Evolutionary conservation across 176 grass and related monocot genomes (phyloP).

Genomic region (Phoenix dactylifera): DNA sequence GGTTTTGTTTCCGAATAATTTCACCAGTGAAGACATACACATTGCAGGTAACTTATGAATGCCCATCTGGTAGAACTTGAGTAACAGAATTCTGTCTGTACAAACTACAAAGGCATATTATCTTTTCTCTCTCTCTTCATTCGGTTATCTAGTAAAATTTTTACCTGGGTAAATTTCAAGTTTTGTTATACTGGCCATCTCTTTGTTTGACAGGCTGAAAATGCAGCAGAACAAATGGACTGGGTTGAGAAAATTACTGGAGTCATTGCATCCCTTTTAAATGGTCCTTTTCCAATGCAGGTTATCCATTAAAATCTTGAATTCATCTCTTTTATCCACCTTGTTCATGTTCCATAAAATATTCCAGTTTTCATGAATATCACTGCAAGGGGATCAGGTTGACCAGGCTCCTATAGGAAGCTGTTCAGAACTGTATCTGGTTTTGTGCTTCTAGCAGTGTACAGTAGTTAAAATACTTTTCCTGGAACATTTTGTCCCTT

Average conservation of each 20-base stretch:
- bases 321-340: too few species aligned
- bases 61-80: conserved; percentile 6
- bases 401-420: too few species aligned
- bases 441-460: too few species aligned
- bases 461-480: too few species aligned
- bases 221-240: conserved; percentile 70
- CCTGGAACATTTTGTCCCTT: too few species aligned
- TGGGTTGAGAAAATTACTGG: conserved; percentile 95
- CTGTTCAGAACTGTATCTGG: too few species aligned
- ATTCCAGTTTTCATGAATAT: too few species aligned
- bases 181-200: neutral
- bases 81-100: conserved; percentile 1
- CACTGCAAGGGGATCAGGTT: too few species aligned
- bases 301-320: conserved; percentile 20
- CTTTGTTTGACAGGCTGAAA: conserved; percentile 58
- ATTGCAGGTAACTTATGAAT: conserved; percentile 58
- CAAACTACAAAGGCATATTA: neutral
- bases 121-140: neutral
- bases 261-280: conserved; percentile 92
- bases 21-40: conserved; percentile 73
- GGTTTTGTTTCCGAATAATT: conserved; percentile 98
- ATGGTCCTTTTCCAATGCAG: conserved; percentile 57
- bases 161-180: neutral
- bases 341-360: too few species aligned
- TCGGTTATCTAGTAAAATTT: too few species aligned